Percentiles rank a stretch among this genome's conserved stretches.
Evolutionary conservation across 1,284 basidiomycete species (phyloP).

Genomic region (Macrocystidia cucumis): DNA sequence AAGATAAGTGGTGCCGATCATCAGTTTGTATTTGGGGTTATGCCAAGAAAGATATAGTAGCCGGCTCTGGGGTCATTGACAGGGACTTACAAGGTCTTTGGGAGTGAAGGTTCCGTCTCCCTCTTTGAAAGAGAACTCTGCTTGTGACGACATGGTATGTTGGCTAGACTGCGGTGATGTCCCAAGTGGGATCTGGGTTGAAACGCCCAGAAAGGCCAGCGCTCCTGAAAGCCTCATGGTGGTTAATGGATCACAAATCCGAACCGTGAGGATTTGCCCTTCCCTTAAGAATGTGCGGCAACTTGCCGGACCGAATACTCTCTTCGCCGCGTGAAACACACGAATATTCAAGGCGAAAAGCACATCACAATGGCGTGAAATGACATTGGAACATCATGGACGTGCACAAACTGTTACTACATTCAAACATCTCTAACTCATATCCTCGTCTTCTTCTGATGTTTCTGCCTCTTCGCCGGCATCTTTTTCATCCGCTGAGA

Average conservation of each 20-base stretch:
- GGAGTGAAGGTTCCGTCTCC: slow-evolving; percentile 59
- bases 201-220: slow-evolving; percentile 38
- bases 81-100: slow-evolving; percentile 32
- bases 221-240: slow-evolving; percentile 36
- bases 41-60: not conserved
- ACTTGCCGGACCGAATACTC: too few relatives aligned
- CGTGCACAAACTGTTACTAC: too few relatives aligned
- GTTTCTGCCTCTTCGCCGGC: slow-evolving; percentile 24
- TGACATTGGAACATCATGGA: too few relatives aligned
- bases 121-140: slow-evolving; percentile 48
- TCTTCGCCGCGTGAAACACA: too few relatives aligned
- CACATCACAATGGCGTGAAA: too few relatives aligned
- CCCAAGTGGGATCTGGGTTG: slow-evolving; percentile 41
- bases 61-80: not conserved
- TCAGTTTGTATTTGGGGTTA: not conserved
- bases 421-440: slow-evolving; percentile 29
- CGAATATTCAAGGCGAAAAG: too few relatives aligned
- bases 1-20: not conserved
- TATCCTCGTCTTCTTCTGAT: slow-evolving; percentile 31
- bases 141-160: slow-evolving; percentile 19
- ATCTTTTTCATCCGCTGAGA: slow-evolving; percentile 28
- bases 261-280: too few relatives aligned
- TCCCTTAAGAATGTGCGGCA: too few relatives aligned
- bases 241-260: too few relatives aligned
- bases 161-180: slow-evolving; percentile 13